Evolutionary conservation across 306 rosid genomes (phyloP), one percentile per base, ranked within the genome.

Genomic region (Cucumis sativus): DNA sequence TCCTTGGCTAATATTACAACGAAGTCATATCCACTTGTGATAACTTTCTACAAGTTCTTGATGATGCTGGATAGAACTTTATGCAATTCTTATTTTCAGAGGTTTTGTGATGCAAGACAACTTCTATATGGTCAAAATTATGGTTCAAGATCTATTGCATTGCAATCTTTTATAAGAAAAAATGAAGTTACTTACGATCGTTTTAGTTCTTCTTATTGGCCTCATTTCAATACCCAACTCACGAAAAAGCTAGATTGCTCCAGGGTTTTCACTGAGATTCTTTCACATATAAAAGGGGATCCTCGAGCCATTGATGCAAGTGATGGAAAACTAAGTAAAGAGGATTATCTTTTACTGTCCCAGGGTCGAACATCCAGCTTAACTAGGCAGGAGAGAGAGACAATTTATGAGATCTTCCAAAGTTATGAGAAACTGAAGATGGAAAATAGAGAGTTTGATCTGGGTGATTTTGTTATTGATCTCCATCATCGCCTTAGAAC

Each of bases 11-110:
- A 88, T 84, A 80, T 90, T 84, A 86, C 92, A 2, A 9, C 81
- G 11, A 37, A 72, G 5, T 85, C 82, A 4, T 92, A 84, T 68
- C 97, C 97, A n/a, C 91, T 92, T 41, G 96, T 88, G n/a, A 84
- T 90, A 62, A 87, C 97, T 54, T 90, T 92, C 83, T 82, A 87
- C 33, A 90, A 92, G 80, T 86, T 92, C 81, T 69, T 92, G 79
- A 86, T 90, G 92, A 92, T 92, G 97, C 92, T 92, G 41, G 93
- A 92, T 79, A 91, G 92, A 76, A 85, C 96, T 54, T 45, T 92
- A 79, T 79, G 87, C 30, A 82, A 87, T 76, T 90, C 97, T 8
- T 92, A 80, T 82, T 92, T 92, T 78, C 91, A 82, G 70, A 87
- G 91, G 64, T 90, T 92, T 69, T 75, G 40, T 37, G 88, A 80